These are phyloP conservation scores for Boletus insuetus DNA, from an alignment of 768 basidiomycete genomes.

Conservation along the genomic window DNA sequence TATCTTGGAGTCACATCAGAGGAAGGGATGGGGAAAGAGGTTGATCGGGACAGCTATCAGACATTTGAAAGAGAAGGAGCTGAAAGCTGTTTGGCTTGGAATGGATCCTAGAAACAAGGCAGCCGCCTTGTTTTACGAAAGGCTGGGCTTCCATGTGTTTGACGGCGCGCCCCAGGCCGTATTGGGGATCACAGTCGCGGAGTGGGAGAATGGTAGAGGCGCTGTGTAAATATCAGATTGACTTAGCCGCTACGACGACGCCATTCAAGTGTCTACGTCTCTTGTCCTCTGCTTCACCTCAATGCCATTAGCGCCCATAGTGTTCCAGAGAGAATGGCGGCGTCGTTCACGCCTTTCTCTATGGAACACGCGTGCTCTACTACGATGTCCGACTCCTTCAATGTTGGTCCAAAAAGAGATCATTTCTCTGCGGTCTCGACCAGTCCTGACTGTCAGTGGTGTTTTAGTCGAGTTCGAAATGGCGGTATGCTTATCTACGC, in stretches of 20 bases:
- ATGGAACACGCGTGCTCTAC: background rate
- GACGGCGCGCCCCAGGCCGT: constrained; percentile 48
- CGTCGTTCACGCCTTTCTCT: background rate
- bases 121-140: constrained; percentile 60
- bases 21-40: constrained; percentile 67
- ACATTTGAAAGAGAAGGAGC: constrained; percentile 46
- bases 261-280: background rate
- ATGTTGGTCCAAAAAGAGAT: too few species aligned
- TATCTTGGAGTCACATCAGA: constrained; percentile 63
- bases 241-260: too few species aligned
- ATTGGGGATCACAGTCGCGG: constrained; percentile 54
- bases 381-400: background rate
- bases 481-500: constrained; percentile 8
- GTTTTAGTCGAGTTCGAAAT: constrained; percentile 21
- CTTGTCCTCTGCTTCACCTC: background rate
- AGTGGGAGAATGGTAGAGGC: constrained; percentile 21
- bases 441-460: background rate
- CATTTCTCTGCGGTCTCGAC: background rate
- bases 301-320: too few species aligned
- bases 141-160: constrained; percentile 58
- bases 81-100: constrained; percentile 63
- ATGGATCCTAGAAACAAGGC: constrained; percentile 60
- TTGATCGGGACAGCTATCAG: constrained; percentile 55
- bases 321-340: constrained; percentile 6
- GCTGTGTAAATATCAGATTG: too few species aligned